Percentiles rank a stretch among this genome's conserved stretches.
Evolutionary conservation across 441 rosid genomes (phyloP).

Genomic region (Erodium texanum): DNA sequence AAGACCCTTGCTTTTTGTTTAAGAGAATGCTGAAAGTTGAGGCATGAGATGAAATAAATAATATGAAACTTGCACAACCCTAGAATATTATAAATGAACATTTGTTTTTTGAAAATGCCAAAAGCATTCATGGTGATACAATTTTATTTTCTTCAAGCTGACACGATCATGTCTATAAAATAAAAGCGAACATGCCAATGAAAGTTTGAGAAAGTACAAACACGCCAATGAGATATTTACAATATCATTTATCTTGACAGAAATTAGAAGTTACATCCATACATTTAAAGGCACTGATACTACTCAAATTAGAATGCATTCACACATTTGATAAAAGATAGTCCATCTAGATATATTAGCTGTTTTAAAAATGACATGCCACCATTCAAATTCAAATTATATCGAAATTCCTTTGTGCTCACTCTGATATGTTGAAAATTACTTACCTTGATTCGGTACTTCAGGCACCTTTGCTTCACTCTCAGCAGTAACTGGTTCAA

Average conservation of each 20-base stretch:
- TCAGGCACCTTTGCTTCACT: slow-evolving; percentile 36
- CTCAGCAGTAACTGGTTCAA: slow-evolving; percentile 27
- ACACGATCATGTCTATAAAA: neutral
- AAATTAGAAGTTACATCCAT: neutral
- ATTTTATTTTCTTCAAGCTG: neutral
- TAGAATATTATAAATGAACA: neutral
- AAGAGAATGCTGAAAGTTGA: neutral
- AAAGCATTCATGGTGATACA: neutral
- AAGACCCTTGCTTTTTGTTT: neutral
- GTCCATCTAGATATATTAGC: neutral
- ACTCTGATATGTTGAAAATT: neutral
- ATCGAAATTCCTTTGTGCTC: neutral
- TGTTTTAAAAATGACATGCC: slow-evolving; percentile 1
- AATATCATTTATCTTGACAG: neutral
- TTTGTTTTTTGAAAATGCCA: neutral
- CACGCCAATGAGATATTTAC: neutral
- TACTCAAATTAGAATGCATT: neutral
- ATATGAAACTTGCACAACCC: neutral
- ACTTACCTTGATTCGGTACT: slow-evolving; percentile 61
- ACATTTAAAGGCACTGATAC: neutral
- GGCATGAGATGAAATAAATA: neutral
- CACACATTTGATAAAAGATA: neutral
- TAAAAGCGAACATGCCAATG: slow-evolving; percentile 1
- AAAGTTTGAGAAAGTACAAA: neutral
- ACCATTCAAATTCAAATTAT: neutral